Percentiles rank a stretch among this genome's conserved stretches.
phyloP scores from a whole-genome alignment of 1,284 basidiomycete genomes.

The Cryptococcus sp. region DNA sequence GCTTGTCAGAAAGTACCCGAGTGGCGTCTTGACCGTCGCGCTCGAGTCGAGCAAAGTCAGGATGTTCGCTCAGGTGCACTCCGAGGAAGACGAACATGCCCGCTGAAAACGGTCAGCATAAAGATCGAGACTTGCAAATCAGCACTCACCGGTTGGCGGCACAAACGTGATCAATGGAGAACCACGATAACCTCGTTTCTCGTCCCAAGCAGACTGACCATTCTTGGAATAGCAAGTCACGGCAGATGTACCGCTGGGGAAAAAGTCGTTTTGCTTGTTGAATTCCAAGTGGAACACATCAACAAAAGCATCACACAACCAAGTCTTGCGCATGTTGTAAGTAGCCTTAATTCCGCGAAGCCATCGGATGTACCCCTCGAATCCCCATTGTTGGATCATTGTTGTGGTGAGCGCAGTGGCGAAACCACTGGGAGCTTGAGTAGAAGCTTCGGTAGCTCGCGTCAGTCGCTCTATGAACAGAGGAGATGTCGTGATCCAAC shows the following conservation, averaged over 20 bases:
- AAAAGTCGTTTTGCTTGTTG: constrained; percentile 21
- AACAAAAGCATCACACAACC: constrained; percentile 51
- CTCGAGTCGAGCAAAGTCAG: constrained; percentile 53
- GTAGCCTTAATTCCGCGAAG: constrained; percentile 60
- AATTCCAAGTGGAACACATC: constrained; percentile 51
- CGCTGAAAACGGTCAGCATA: constrained; percentile 15
- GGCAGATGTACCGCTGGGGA: constrained; percentile 11
- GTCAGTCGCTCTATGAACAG: constrained; percentile 68
- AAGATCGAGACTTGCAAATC: background rate
- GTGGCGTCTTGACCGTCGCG: constrained; percentile 40
- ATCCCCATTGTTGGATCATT: constrained; percentile 66
- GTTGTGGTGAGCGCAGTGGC: constrained; percentile 62
- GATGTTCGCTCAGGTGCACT: constrained; percentile 65
- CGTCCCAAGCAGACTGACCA: constrained; percentile 35
- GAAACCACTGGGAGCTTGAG: constrained; percentile 74
- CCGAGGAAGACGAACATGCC: constrained; percentile 61
- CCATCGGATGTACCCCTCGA: constrained; percentile 74
- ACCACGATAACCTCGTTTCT: constrained; percentile 54
- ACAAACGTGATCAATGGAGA: constrained; percentile 64
- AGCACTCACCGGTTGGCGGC: constrained; percentile 60
- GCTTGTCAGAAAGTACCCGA: constrained; percentile 35
- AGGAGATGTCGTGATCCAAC: constrained; percentile 67
- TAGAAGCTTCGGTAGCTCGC: constrained; percentile 68
- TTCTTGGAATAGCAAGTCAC: constrained; percentile 36
- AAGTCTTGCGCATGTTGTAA: constrained; percentile 52